Conservation (phyloP, 257 asterid species). For the Scutellaria barbata region DNA sequence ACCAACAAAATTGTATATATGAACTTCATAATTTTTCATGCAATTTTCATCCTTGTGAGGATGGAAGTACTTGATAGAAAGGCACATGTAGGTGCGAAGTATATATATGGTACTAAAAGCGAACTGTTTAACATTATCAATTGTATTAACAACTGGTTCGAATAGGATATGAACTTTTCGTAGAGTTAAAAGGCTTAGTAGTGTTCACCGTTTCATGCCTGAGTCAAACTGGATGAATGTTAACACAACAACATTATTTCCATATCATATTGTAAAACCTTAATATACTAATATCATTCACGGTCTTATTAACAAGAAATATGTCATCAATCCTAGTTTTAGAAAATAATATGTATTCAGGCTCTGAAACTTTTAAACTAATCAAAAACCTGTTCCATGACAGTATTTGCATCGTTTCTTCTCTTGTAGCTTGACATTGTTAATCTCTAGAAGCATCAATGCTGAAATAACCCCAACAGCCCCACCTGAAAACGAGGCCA, state of each 20-base stretch:
- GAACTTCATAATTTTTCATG: background rate
- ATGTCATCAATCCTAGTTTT: background rate
- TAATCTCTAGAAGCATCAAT: slow-evolving; percentile 78
- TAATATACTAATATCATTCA: background rate
- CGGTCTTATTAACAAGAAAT: background rate
- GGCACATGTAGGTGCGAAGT: background rate
- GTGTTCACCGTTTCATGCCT: background rate
- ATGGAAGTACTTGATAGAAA: background rate
- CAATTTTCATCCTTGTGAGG: background rate
- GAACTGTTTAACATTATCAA: background rate
- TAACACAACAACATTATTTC: background rate
- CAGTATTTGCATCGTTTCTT: slow-evolving; percentile 92
- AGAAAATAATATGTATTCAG: background rate
- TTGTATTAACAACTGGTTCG: background rate
- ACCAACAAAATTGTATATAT: background rate
- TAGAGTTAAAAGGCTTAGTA: background rate
- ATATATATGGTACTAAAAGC: background rate
- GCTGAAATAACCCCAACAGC: slow-evolving; percentile 95
- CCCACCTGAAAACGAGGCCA: slow-evolving; percentile 97
- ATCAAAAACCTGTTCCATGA: slow-evolving; percentile 75
- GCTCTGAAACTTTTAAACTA: background rate
- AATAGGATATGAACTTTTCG: background rate
- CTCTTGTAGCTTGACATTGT: slow-evolving; percentile 89
- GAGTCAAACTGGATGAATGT: background rate
- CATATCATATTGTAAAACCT: background rate